These are phyloP conservation scores for Ogataea nonfermentans DNA, from an alignment of 805 yeast genomes.

Conservation along the genomic window DNA sequence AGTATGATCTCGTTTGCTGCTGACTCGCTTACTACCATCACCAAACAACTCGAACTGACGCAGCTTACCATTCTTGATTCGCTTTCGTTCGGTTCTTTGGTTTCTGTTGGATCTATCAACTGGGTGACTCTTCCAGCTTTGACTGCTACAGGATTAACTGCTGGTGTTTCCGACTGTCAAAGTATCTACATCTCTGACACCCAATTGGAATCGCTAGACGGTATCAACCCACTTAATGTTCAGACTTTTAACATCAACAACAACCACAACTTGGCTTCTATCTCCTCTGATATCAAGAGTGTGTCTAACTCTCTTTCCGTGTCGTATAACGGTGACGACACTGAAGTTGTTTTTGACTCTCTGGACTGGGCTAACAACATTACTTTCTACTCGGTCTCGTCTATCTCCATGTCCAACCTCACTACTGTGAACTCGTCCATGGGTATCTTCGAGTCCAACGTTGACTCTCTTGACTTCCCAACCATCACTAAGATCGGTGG, in stretches of 20 bases:
- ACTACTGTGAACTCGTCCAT: conserved; percentile 74
- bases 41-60: conserved; percentile 64
- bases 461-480: conserved; percentile 54
- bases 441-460: conserved; percentile 72
- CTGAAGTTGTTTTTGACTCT: conserved; percentile 63
- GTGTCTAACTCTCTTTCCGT: conserved; percentile 75
- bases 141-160: conserved; percentile 59
- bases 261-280: conserved; percentile 73
- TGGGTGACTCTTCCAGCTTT: conserved; percentile 88
- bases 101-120: conserved; percentile 76
- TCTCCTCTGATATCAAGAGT: conserved; percentile 68
- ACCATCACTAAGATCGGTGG: conserved; percentile 68
- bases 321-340: conserved; percentile 80
- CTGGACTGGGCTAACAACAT: conserved; percentile 86
- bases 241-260: conserved; percentile 81
- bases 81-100: conserved; percentile 73
- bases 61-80: conserved; percentile 64
- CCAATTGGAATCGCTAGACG: conserved; percentile 62
- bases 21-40: conserved; percentile 70
- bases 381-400: conserved; percentile 75
- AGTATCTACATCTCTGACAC: conserved; percentile 73
- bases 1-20: conserved; percentile 67
- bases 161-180: conserved; percentile 72
- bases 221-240: conserved; percentile 50
- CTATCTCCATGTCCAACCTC: conserved; percentile 69